Percentiles rank a stretch among this genome's conserved stretches.
phyloP scores from a whole-genome alignment of 352 stramenopile species.

The Globisporangium canariense region DNA sequence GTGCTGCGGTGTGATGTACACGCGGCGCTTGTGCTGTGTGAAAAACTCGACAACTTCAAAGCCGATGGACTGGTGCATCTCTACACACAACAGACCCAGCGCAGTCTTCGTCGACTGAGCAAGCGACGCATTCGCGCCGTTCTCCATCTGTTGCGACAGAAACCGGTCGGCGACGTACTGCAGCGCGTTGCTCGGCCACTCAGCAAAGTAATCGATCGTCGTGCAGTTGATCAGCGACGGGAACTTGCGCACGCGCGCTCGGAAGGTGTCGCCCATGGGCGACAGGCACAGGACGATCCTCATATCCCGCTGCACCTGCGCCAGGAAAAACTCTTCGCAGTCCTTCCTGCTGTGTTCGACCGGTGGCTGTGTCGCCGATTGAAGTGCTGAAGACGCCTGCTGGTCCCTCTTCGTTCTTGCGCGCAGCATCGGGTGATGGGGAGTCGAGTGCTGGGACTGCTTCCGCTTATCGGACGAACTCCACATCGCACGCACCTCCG shows the following conservation, averaged over 20 bases:
- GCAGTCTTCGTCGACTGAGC: constrained; percentile 19
- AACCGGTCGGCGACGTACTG: constrained; percentile 77
- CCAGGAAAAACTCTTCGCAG: constrained; percentile 82
- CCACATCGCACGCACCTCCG: constrained; percentile 39
- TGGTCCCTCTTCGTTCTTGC: constrained; percentile 1
- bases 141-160: constrained; percentile 20
- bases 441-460: constrained; percentile 1
- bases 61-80: constrained; percentile 44
- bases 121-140: background rate
- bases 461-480: constrained; percentile 12
- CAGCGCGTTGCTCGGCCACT: constrained; percentile 87
- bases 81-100: constrained; percentile 44
- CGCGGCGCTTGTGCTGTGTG: constrained; percentile 27
- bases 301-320: constrained; percentile 74
- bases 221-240: constrained; percentile 92
- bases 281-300: constrained; percentile 92
- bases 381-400: no score
- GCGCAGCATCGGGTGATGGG: constrained; percentile 3
- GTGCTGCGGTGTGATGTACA: constrained; percentile 78
- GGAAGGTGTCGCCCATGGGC: constrained; percentile 78
- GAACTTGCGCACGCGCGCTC: constrained; percentile 86
- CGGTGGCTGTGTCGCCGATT: background rate
- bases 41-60: constrained; percentile 31
- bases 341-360: constrained; percentile 49
- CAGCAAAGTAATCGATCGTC: constrained; percentile 93